Conservation (phyloP, 768 basidiomycete genomes). For the Tephrocybe sp. region DNA sequence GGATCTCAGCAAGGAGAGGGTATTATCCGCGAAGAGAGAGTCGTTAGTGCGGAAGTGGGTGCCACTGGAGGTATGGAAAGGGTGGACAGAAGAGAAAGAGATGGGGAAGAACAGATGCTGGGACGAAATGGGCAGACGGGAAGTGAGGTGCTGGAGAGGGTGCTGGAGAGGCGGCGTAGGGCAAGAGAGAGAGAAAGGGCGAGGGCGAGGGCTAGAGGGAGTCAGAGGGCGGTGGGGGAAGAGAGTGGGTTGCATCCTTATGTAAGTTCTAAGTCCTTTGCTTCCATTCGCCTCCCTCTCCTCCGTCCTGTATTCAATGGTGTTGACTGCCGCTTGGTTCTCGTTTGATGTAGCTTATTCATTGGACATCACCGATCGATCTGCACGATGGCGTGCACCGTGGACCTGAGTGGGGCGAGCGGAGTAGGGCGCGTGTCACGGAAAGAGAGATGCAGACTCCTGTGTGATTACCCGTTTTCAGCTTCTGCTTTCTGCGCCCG, state of each 20-base stretch:
- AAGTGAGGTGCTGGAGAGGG: slow-evolving; percentile 2
- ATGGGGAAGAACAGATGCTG: slow-evolving; percentile 6
- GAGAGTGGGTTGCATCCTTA: slow-evolving; percentile 16
- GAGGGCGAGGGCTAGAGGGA: slow-evolving; percentile 2
- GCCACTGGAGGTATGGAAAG: neutral
- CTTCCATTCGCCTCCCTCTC: neutral
- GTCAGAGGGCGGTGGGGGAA: slow-evolving; percentile 7
- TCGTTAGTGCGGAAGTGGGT: neutral
- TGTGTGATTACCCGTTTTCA: neutral
- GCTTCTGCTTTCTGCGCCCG: neutral
- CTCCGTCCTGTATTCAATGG: too few species aligned
- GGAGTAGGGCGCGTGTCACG: neutral
- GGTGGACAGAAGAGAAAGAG: neutral
- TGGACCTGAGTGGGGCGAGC: neutral
- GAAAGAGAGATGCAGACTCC: neutral
- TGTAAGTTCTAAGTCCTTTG: slow-evolving; percentile 7
- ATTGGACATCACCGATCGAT: slow-evolving; percentile 47
- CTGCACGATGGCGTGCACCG: slow-evolving; percentile 17
- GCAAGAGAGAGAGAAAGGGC: slow-evolving; percentile 6
- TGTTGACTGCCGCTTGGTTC: too few species aligned
- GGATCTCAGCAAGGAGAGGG: slow-evolving; percentile 6
- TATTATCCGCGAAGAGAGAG: neutral
- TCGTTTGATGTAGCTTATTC: slow-evolving; percentile 35
- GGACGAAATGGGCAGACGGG: neutral
- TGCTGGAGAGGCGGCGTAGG: slow-evolving; percentile 2